Base-by-base conservation (phyloP, 345 rosid genomes). In the Trapa bicornis region DNA sequence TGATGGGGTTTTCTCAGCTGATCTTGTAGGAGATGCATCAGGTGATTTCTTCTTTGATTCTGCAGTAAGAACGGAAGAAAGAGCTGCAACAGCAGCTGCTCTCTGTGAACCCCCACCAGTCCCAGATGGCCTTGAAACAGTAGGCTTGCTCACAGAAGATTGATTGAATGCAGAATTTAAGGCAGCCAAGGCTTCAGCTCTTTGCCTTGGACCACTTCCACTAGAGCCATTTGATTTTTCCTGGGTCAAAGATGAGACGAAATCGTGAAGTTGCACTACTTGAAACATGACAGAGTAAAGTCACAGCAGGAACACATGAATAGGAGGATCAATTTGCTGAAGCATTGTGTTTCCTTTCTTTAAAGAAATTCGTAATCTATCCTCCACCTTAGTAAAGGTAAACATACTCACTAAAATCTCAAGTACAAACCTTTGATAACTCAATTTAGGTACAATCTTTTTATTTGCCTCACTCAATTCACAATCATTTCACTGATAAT, bases 71-170 rank as follows among this genome's bases (percentile, higher is more conserved):
- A 86, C 97, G 53, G 81, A 77, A 13, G 97, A 94, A 73, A 94
- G 93, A 72, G 97, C 99, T 54, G 99, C 99, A 45, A 91, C 80
- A 62, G 99, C 99, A 67, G 99, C 97, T 58, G 96, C 91, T 81
- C 93, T 87, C 79, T 94, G 99, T 47, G 97, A 85, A 60, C 86
- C 92, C 71, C 78, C 84, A 66, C 83, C 74, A 13, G 65, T 7
- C 64, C 78, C 70, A 65, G 79, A 67, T 70, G 84, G 3, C 85
- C 74, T 86, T 68, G 74, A 47, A 61, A 11, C 38, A 33, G 83
- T 15, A 37, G 89, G 63, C 71, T 85, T 91, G 68, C 70, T 38
- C 72, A 72, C 83, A 11, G 89, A 77, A 43, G 96, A 73, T 63
- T 90, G 80, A 70, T 75, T 84, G 75, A 91, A 87, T 53, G 97